Conservation (phyloP, 768 basidiomycete species). For the Termitomyces sp. region DNA sequence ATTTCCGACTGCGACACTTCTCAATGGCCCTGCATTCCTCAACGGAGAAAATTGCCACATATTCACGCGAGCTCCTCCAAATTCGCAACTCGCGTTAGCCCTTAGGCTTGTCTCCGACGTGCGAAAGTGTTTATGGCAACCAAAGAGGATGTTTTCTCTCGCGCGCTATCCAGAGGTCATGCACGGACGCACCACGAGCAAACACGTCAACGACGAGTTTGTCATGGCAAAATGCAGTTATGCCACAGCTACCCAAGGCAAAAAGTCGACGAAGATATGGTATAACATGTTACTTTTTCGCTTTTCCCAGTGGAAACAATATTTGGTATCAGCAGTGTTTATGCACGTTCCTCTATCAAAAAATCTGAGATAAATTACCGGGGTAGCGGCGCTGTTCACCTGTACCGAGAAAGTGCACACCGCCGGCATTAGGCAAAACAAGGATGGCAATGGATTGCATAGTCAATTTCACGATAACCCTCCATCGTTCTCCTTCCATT, state of each 20-base stretch:
- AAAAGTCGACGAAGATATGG: too few species aligned
- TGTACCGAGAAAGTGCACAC: neutral
- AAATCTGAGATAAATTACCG: too few species aligned
- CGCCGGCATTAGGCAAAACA: neutral
- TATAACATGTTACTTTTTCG: neutral
- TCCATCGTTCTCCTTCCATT: neutral
- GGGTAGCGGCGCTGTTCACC: neutral
- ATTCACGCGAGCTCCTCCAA: neutral
- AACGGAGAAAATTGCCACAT: too few species aligned
- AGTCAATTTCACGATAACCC: neutral
- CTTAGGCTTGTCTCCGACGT: neutral
- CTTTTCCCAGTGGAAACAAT: too few species aligned
- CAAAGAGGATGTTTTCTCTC: neutral
- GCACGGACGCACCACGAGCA: too few species aligned
- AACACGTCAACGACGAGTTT: too few species aligned
- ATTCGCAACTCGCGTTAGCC: neutral
- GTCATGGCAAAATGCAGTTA: too few species aligned
- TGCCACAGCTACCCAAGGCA: too few species aligned
- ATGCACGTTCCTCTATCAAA: neutral
- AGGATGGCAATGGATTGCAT: neutral
- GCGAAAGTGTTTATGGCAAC: neutral
- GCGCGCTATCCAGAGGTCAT: too few species aligned
- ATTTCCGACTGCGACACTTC: neutral
- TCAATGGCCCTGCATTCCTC: neutral
- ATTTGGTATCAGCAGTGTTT: too few species aligned